Evolutionary conservation across 495 filamentous ascomycete genomes (phyloP).

Genomic region (Aspergillus indologenus): DNA sequence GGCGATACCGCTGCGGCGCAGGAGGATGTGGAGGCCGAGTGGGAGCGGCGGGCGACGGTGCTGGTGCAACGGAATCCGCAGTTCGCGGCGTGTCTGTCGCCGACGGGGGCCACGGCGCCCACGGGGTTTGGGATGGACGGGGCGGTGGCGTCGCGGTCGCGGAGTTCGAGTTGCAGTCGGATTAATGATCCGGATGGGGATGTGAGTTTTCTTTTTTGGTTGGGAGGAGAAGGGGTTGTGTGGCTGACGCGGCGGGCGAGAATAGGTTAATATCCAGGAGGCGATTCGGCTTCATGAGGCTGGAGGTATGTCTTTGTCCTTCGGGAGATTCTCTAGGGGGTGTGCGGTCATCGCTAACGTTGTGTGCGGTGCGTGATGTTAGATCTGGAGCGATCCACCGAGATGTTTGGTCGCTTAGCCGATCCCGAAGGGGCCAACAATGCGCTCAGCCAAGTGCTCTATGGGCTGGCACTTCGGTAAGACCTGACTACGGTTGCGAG

Average conservation of each 20-base stretch:
- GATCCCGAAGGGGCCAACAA: conserved; percentile 85
- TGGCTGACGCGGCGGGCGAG: background rate
- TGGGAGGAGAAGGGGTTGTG: background rate
- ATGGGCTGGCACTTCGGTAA: conserved; percentile 88
- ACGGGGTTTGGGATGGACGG: conserved; percentile 15
- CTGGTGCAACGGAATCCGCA: conserved; percentile 65
- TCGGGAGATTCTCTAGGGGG: background rate
- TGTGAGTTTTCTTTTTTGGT: conserved; percentile 27
- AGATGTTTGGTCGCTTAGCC: conserved; percentile 82
- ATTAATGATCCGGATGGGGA: conserved; percentile 42
- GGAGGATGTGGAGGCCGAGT: conserved; percentile 57
- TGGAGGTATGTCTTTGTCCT: conserved; percentile 51
- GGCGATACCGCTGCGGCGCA: too few relatives aligned
- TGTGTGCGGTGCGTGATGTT: background rate
- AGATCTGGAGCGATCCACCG: conserved; percentile 70
- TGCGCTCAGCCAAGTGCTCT: conserved; percentile 91
- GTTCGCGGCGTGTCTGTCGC: conserved; percentile 26
- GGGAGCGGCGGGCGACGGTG: conserved; percentile 88
- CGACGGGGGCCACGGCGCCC: conserved; percentile 19
- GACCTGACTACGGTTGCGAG: conserved; percentile 25
- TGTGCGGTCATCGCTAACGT: conserved; percentile 7
- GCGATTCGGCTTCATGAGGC: conserved; percentile 92
- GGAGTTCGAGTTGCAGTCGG: conserved; percentile 33
- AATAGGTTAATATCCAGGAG: conserved; percentile 81
- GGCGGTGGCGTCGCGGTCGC: conserved; percentile 21